Conservation (phyloP, 805 yeast genomes). For the Henningerozyma blattae region DNA sequence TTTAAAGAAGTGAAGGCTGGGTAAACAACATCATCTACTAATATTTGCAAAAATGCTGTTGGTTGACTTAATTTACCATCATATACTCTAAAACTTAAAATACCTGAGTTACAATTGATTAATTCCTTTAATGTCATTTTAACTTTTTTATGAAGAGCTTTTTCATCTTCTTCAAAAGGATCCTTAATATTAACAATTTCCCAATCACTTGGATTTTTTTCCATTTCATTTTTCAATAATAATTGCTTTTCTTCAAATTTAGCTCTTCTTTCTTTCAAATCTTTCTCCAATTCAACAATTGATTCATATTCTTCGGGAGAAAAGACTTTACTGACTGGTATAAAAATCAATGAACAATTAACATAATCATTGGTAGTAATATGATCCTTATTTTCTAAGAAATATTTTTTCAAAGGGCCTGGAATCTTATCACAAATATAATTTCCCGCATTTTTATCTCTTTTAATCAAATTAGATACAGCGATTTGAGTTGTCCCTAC, state of each 20-base stretch:
- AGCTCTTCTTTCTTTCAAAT: conserved; percentile 26
- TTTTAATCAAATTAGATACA: conserved; percentile 32
- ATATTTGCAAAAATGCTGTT: conserved; percentile 56
- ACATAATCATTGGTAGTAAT: conserved; percentile 42
- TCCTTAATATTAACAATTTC: conserved; percentile 49
- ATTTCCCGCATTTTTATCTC: conserved; percentile 8
- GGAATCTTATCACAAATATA: conserved; percentile 30
- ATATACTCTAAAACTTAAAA: conserved; percentile 49
- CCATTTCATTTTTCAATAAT: conserved; percentile 36
- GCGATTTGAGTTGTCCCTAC: conserved; percentile 48
- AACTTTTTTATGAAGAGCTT: conserved; percentile 26
- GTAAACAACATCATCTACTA: conserved; percentile 59
- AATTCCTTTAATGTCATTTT: conserved; percentile 46
- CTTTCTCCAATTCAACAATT: conserved; percentile 30
- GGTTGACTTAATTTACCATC: conserved; percentile 40
- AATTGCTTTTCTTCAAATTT: conserved; percentile 34
- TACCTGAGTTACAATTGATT: conserved; percentile 51
- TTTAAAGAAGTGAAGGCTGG: conserved; percentile 43
- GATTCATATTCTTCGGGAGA: conserved; percentile 43
- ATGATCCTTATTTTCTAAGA: conserved; percentile 23
- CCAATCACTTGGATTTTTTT: conserved; percentile 46
- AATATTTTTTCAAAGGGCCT: conserved; percentile 19
- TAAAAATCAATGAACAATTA: conserved; percentile 45
- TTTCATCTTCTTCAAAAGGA: conserved; percentile 26
- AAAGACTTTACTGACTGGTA: conserved; percentile 53